These are phyloP conservation scores for Rhizopogon rudus DNA, from an alignment of 768 basidiomycete species.

Conservation along the genomic window DNA sequence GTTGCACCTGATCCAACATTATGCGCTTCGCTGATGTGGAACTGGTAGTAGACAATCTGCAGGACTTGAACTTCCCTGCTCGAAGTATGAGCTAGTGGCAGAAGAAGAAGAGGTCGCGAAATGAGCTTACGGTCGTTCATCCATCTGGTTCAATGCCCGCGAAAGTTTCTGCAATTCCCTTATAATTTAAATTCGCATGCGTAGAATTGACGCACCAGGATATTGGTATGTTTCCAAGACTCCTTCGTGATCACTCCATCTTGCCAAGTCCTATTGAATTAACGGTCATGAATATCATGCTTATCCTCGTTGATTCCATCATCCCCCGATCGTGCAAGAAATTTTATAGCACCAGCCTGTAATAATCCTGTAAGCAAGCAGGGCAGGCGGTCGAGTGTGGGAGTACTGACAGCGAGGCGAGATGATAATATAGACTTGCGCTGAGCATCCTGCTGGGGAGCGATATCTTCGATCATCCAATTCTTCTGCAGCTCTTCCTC, in stretches of 20 bases:
- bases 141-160: constrained; percentile 45
- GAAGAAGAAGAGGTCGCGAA: not conserved
- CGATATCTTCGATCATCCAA: constrained; percentile 29
- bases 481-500: constrained; percentile 44
- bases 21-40: constrained; percentile 53
- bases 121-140: constrained; percentile 31
- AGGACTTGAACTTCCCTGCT: constrained; percentile 37
- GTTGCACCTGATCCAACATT: constrained; percentile 51
- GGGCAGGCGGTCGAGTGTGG: too few relatives aligned
- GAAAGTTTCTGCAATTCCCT: constrained; percentile 40
- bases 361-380: too few relatives aligned
- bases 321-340: too few relatives aligned
- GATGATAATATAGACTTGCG: too few relatives aligned
- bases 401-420: too few relatives aligned
- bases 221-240: constrained; percentile 49
- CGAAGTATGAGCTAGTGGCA: not conserved
- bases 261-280: constrained; percentile 58
- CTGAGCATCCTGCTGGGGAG: too few relatives aligned
- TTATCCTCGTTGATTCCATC: too few relatives aligned
- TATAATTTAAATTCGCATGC: not conserved
- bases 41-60: constrained; percentile 62
- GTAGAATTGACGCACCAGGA: constrained; percentile 36
- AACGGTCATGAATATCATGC: not conserved
- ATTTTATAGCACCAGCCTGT: too few relatives aligned
- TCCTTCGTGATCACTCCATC: constrained; percentile 47